Evolutionary conservation across 2,329 filamentous ascomycete genomes (phyloP).

Genomic region (Phyllosticta citrichinensis): DNA sequence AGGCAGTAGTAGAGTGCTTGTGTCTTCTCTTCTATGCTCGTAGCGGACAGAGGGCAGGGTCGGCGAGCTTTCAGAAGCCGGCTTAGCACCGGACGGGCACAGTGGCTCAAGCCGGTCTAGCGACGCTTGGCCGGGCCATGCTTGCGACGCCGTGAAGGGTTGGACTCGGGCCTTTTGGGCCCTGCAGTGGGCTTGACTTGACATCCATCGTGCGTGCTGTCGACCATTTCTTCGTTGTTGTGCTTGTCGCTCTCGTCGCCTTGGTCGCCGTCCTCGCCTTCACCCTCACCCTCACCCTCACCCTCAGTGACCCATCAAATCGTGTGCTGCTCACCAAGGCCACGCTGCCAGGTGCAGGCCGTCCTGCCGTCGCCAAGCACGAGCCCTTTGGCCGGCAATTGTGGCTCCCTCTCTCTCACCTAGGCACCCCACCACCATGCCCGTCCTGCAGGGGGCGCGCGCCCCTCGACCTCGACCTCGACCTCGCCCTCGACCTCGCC

Average conservation of each 20-base stretch:
- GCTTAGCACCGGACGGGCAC: slow-evolving; percentile 13
- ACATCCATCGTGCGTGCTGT: no score
- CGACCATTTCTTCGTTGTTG: no score
- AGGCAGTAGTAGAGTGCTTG: background rate
- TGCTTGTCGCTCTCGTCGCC: no score
- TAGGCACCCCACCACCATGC: background rate
- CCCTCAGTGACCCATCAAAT: no score
- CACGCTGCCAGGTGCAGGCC: no score
- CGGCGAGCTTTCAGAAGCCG: slow-evolving; percentile 15
- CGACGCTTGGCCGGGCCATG: slow-evolving; percentile 12
- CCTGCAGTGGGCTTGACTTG: slow-evolving; percentile 4
- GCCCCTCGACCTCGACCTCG: background rate
- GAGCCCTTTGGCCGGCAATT: background rate
- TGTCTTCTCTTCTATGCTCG: slow-evolving; percentile 9
- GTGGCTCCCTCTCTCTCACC: background rate
- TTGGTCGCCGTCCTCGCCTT: no score
- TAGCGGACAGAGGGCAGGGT: slow-evolving; percentile 12
- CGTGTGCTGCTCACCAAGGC: no score
- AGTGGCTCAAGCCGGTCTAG: slow-evolving; percentile 9
- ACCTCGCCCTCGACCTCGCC: no score
- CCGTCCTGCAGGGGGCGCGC: background rate
- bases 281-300: background rate
- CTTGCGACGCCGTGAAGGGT: slow-evolving; percentile 11
- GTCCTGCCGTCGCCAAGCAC: background rate
- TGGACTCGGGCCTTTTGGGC: slow-evolving; percentile 13